Base-by-base conservation (phyloP, 1,139 yeast genomes). In the Nakaseomyces delphensis region DNA sequence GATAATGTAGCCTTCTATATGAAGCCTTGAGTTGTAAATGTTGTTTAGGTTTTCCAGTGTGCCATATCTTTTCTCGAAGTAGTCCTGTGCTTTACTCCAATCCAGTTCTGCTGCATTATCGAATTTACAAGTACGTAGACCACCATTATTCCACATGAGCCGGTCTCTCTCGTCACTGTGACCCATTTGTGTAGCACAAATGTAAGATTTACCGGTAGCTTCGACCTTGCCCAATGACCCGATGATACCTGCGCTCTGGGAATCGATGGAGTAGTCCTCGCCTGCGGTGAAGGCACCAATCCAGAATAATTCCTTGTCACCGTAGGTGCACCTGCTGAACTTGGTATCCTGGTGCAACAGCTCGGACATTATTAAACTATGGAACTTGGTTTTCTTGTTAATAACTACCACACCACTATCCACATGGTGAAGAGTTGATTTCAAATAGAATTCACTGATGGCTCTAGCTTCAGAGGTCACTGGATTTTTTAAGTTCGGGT, bases 101-200 rank as follows among this genome's bases (percentile, higher is more conserved):
- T 67, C 71, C 19, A 47, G 50, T 20, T 51, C 58, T 20, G 69
- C 65, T 6, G 52, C 49, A 36, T 62, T 62, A 1, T 62, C 59
- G 44, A 73, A 73, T 54, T 80, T 80, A 59, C 87, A 81, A 44
- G 64, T 74, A 23, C 69, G 62, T 51, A 78, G 74, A 0, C 87
- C 87, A 2, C 86, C 79, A 52, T 80, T 80, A 42, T 79, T 70
- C 86, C 87, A 81, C 11, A 79, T 50, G 21, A 80, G 56, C 7
- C 60, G 49, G 37, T 65, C 65, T 4, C 77, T 76, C 18, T 62
- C 63, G 43, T 66, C 62, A 0, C 77, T 56, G 58, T 81, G 89
- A 0, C 83, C 85, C 0, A 86, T 84, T 56, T 81, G 87, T 1
- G 79, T 69, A 0, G 83, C 74, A 52, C 87, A 80, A 5, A 79